Conservation (phyloP, 345 rosid genomes). For the Syzygium aqueum region DNA sequence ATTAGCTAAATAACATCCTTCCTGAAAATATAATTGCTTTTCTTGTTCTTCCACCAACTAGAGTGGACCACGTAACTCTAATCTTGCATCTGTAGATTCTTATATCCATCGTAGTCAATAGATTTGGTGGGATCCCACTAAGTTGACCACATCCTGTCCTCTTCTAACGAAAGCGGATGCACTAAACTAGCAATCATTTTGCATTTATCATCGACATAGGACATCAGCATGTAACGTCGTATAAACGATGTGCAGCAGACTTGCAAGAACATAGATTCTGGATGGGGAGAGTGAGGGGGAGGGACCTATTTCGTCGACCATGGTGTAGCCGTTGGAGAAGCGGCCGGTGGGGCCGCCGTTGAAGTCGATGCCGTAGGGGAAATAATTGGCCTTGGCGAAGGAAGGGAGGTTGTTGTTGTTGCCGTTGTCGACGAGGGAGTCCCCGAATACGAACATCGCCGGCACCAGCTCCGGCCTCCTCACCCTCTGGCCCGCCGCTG, state of each 20-base stretch:
- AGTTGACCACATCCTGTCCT: not conserved
- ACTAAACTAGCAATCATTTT: not conserved
- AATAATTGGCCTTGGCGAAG: constrained; percentile 87
- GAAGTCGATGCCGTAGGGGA: constrained; percentile 94
- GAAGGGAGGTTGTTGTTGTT: constrained; percentile 83
- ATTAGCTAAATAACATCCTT: not conserved
- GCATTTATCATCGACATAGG: not conserved
- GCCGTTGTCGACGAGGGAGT: constrained; percentile 90
- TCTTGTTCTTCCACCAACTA: not conserved
- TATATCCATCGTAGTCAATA: not conserved
- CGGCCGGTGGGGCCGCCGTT: constrained; percentile 94
- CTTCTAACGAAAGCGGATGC: not conserved
- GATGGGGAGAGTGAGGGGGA: not conserved
- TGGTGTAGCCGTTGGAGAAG: constrained; percentile 92
- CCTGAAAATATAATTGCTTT: not conserved
- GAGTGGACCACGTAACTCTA: not conserved
- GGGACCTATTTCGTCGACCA: constrained; percentile 84
- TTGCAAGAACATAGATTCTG: not conserved
- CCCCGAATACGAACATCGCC: constrained; percentile 89
- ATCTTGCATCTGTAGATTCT: not conserved
- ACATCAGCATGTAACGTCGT: not conserved
- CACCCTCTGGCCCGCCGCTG: constrained; percentile 7
- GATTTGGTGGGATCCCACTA: not conserved
- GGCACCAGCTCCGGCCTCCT: constrained; percentile 50
- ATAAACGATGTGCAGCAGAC: not conserved